Conservation (phyloP, 805 yeast genomes). For the Teunomyces kruisii region DNA sequence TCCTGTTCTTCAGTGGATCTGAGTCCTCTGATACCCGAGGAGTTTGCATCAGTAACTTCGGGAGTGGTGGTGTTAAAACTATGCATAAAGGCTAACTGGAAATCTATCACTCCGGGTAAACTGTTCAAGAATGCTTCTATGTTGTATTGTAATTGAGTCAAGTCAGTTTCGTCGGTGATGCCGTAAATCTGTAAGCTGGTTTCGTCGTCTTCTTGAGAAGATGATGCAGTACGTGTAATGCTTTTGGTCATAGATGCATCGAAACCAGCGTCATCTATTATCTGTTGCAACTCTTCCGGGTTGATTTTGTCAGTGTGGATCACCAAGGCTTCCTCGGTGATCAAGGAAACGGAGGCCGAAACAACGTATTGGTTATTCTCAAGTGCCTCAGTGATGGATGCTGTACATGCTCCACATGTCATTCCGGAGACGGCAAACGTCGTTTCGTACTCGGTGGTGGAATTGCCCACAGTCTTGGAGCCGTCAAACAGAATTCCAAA, state of each 20-base stretch:
- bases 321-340: conserved; percentile 37
- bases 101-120: conserved; percentile 27
- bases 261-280: conserved; percentile 34
- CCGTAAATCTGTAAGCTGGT: conserved; percentile 34
- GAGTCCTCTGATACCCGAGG: conserved; percentile 14
- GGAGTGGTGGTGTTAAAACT: conserved; percentile 5
- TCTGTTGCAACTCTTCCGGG: conserved; percentile 15
- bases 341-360: conserved; percentile 30
- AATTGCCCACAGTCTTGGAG: neutral
- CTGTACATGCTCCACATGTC: conserved; percentile 47
- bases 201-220: conserved; percentile 24
- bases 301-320: conserved; percentile 14
- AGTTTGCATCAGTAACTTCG: conserved; percentile 13
- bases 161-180: conserved; percentile 25
- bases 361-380: conserved; percentile 22
- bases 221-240: neutral
- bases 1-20: conserved; percentile 14
- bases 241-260: conserved; percentile 15
- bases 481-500: conserved; percentile 23
- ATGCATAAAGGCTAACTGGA: conserved; percentile 22
- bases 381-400: conserved; percentile 36
- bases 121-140: conserved; percentile 39
- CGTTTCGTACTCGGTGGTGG: conserved; percentile 1
- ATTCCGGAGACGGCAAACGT: conserved; percentile 21
- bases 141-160: conserved; percentile 33